phyloP scores from a whole-genome alignment of 1,139 yeast species.

The Suhomyces taliae region DNA sequence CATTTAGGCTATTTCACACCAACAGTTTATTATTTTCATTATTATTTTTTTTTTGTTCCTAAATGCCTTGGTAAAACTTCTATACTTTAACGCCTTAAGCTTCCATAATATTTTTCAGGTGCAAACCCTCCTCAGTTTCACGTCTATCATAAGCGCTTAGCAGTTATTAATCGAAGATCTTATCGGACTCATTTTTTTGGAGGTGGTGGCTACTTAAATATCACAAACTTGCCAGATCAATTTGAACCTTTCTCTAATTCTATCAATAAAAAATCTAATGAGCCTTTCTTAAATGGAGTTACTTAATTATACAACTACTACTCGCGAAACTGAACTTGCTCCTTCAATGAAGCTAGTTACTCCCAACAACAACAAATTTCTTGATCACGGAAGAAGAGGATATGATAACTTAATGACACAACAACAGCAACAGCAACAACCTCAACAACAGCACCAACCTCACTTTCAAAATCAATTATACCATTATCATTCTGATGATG shows the following conservation, averaged over 20 bases:
- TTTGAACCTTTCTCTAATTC: not conserved
- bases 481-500: slow-evolving; percentile 11
- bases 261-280: not conserved
- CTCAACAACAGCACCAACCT: slow-evolving; percentile 4
- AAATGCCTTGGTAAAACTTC: slow-evolving; percentile 14
- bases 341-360: slow-evolving; percentile 10
- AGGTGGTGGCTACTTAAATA: slow-evolving; percentile 6
- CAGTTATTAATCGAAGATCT: slow-evolving; percentile 10
- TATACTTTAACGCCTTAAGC: slow-evolving; percentile 12
- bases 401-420: slow-evolving; percentile 1
- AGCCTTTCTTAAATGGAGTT: slow-evolving; percentile 11
- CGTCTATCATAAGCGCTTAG: slow-evolving; percentile 7
- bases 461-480: slow-evolving; percentile 7
- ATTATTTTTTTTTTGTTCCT: slow-evolving; percentile 3
- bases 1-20: not conserved
- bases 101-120: slow-evolving; percentile 6
- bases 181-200: not conserved
- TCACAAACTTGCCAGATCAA: slow-evolving; percentile 11
- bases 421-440: slow-evolving; percentile 1
- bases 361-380: slow-evolving; percentile 1
- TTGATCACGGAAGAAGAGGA: slow-evolving; percentile 4
- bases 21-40: not conserved
- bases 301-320: slow-evolving; percentile 10
- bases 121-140: slow-evolving; percentile 11
- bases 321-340: slow-evolving; percentile 9